These are phyloP conservation scores for Erysimum cheiri DNA, from an alignment of 441 rosid genomes.

Conservation along the genomic window DNA sequence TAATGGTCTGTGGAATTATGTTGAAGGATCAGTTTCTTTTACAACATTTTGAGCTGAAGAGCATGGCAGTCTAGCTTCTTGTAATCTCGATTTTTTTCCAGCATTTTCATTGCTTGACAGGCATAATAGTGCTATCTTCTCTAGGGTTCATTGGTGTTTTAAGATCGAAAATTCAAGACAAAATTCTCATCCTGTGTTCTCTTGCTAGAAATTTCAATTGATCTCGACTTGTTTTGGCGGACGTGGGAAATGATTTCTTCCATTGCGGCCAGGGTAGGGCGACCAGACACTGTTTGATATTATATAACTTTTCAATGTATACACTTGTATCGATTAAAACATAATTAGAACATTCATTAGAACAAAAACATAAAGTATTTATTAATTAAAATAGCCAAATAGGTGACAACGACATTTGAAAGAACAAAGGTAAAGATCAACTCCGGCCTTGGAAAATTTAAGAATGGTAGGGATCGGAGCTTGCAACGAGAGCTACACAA, in stretches of 20 bases:
- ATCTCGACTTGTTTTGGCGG: too few species aligned
- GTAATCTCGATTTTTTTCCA: not conserved
- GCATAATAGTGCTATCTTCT: not conserved
- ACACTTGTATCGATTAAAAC: not conserved
- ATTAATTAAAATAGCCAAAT: not conserved
- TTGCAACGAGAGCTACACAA: slow-evolving; percentile 7
- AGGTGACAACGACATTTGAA: not conserved
- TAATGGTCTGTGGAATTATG: slow-evolving; percentile 7
- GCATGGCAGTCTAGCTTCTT: not conserved
- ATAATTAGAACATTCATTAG: not conserved
- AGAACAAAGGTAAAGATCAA: not conserved
- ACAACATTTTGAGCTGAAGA: too few species aligned
- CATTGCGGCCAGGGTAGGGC: too few species aligned
- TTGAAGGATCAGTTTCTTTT: not conserved
- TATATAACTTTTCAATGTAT: not conserved
- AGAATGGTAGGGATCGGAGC: not conserved
- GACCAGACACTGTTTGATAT: too few species aligned
- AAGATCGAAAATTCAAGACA: not conserved
- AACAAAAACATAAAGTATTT: not conserved
- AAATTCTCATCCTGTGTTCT: not conserved
- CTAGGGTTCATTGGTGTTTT: not conserved
- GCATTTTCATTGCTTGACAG: too few species aligned
- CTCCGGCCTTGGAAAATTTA: not conserved
- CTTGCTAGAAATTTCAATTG: not conserved
- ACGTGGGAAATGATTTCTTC: too few species aligned